Evolutionary conservation across 768 basidiomycete genomes (phyloP), one percentile per base, ranked within the genome.

Genomic region (Termitomyces sp.): DNA sequence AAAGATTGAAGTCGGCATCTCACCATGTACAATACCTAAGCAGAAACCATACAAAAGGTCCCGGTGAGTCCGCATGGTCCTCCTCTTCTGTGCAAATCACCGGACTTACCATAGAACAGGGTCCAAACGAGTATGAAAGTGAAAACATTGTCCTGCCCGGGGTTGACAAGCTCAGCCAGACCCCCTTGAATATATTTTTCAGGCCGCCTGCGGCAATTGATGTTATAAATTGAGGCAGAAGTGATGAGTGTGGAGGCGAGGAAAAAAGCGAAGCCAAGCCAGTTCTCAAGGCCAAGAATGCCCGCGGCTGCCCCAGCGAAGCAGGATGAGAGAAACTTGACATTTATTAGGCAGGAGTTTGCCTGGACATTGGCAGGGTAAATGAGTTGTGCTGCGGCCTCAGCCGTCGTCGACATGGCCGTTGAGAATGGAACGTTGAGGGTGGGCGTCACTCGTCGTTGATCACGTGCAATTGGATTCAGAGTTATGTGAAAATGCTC

Each of bases 101-200:
- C 34, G 24, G 15, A 74, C 89, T 59, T 65, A 93, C 91, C 95
- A 70, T 91, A 96, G 70, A 95, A 91, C 57, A 96, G 76, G 37
- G 95, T 98, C 95, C 95, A 98, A 22, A 90, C 88, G 31, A 97
- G 82, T 58, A 98, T 82, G 67, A 95, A 98, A 3, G 93, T 92
- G 67, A 93, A 92, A 18, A 88, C 76, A 63, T 93, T 95, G 72
- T 97, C 95, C 72, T 94, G 91, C 11, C 93, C 93, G 0, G 95
- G 88, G 61, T 88, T 93, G 49, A 87, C 74, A 39, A 96, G 73
- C 56, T 89, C 89, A 71, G 78, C 73, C 60, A 83, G 67, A 2
- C 89, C 89, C 5, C 85, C 84, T 46, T 79, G 74, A 18, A 87
- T 66, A 70, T 84, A 92, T 65, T 84, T 88, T 44, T 72, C 63